These are phyloP conservation scores for Sphaerulina populicola DNA, from an alignment of 2,329 filamentous ascomycete species.

Conservation along the genomic window DNA sequence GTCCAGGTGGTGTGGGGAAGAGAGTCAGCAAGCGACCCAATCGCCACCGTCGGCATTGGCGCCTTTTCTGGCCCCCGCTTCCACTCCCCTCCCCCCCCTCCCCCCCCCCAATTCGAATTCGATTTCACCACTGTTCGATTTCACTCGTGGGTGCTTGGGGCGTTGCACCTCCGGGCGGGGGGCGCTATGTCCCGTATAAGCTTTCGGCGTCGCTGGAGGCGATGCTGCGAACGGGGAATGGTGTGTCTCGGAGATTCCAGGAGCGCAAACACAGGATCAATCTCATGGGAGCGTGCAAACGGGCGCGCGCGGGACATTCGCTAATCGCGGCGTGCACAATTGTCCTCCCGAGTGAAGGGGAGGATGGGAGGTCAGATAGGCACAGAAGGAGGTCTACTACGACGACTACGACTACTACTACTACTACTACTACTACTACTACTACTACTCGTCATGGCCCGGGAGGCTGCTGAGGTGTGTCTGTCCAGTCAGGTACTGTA, in stretches of 20 bases:
- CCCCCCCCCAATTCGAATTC: no score
- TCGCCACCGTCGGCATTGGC: background rate
- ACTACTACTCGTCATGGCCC: no score
- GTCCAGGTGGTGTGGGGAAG: constrained; percentile 6
- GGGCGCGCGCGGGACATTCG: background rate
- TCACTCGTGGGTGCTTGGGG: constrained; percentile 8
- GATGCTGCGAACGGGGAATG: constrained; percentile 12
- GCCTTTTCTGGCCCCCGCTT: constrained; percentile 6
- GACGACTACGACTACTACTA: no score
- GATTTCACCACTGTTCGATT: constrained; percentile 3
- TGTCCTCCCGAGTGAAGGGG: no score
- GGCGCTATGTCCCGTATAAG: constrained; percentile 4
- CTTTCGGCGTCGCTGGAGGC: constrained; percentile 10
- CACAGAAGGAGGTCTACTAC: no score
- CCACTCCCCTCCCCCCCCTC: no score
- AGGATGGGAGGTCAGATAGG: no score
- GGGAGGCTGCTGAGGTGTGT: no score
- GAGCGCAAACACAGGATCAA: background rate
- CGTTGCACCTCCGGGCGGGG: constrained; percentile 9
- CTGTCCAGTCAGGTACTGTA: no score
- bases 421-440: no score
- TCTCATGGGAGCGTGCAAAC: background rate
- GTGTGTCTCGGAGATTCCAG: constrained; percentile 11
- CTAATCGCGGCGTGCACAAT: no score
- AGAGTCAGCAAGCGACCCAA: constrained; percentile 4